Conservation (phyloP, 2,329 filamentous ascomycete genomes). For the Botryotinia narcissicola region DNA sequence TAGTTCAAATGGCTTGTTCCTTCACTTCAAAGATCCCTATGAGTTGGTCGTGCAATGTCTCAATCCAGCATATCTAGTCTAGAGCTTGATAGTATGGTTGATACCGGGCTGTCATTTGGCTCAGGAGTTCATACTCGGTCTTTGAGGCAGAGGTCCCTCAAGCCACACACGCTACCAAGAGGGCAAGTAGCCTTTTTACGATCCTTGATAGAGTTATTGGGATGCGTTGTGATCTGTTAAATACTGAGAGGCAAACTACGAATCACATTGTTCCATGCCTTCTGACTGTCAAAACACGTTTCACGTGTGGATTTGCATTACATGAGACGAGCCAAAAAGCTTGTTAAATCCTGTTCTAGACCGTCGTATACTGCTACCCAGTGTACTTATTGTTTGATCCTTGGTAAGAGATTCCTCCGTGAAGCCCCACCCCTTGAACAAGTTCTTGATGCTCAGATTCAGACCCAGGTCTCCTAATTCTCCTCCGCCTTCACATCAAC, state of each 20-base stretch:
- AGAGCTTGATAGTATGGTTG: not conserved
- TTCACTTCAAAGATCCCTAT: not conserved
- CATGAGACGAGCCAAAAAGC: not conserved
- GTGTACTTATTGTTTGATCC: too few relatives aligned
- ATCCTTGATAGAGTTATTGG: not conserved
- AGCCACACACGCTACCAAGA: not conserved
- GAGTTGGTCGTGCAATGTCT: not conserved
- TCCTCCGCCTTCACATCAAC: slow-evolving; percentile 15
- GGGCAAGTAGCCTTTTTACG: not conserved
- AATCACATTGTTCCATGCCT: not conserved
- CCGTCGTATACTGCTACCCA: not conserved
- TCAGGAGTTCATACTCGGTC: not conserved
- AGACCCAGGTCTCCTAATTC: not conserved
- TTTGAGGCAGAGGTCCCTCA: not conserved
- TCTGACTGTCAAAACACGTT: not conserved
- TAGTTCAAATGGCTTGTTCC: not conserved
- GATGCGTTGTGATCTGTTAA: not conserved
- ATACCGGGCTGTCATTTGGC: not conserved
- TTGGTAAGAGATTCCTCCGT: not conserved
- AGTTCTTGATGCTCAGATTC: too few relatives aligned
- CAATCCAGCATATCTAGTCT: not conserved
- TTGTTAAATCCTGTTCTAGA: not conserved
- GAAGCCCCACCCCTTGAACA: not conserved
- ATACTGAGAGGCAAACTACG: not conserved
- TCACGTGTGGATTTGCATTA: not conserved